These are phyloP conservation scores for Phoma sp. DNA, from an alignment of 2,329 filamentous ascomycete genomes.

Conservation along the genomic window DNA sequence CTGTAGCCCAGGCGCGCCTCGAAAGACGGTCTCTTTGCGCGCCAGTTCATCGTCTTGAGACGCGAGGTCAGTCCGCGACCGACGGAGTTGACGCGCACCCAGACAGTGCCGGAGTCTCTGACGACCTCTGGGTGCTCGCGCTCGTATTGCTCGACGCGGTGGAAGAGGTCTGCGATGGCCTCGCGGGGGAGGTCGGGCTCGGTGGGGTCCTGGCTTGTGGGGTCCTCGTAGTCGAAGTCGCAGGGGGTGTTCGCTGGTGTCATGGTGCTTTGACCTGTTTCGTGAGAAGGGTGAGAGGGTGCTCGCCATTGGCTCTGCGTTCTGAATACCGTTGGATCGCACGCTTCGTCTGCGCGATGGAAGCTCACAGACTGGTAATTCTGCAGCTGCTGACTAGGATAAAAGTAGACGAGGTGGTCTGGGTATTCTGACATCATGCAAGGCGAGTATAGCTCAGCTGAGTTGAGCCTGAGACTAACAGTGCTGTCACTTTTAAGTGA, in stretches of 20 bases:
- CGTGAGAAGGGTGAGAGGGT: not conserved
- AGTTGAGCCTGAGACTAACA: not conserved
- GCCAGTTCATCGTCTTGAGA: conserved; percentile 2
- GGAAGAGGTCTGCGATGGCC: conserved; percentile 8
- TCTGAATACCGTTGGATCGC: not conserved
- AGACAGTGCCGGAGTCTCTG: conserved; percentile 3
- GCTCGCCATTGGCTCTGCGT: conserved; percentile 5
- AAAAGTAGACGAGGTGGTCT: conserved; percentile 1
- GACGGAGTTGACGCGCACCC: conserved; percentile 6
- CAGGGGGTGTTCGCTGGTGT: not conserved
- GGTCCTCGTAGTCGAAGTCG: too few species aligned
- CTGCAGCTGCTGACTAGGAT: conserved; percentile 6
- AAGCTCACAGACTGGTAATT: conserved; percentile 6
- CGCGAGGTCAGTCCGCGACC: conserved; percentile 2
- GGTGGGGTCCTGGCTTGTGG: not conserved
- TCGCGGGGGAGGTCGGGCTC: not conserved
- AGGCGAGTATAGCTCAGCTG: not conserved
- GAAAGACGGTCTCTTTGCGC: not conserved
- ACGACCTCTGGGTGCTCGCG: not conserved
- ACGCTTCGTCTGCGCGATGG: not conserved
- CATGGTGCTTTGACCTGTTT: not conserved
- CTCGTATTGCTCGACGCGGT: conserved; percentile 5
- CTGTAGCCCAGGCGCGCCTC: not conserved
- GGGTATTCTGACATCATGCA: not conserved
- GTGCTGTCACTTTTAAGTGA: conserved; percentile 3